phyloP scores from a whole-genome alignment of 2,329 filamentous ascomycete species.

The Uncinocarpus reesii region DNA sequence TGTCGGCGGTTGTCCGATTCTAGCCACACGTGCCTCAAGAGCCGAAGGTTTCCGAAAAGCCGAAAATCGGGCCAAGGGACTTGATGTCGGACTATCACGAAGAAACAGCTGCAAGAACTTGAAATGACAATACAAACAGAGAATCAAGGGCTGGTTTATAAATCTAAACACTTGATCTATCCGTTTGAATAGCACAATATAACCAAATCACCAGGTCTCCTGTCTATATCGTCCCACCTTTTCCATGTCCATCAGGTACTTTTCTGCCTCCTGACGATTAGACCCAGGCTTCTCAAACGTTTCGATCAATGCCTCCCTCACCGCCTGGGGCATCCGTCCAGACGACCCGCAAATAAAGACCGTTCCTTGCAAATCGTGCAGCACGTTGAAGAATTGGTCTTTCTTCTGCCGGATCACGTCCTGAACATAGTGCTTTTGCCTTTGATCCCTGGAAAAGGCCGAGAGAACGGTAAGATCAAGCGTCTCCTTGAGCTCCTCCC shows the following conservation, averaged over 20 bases:
- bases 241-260: constrained; percentile 48
- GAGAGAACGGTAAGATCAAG: constrained; percentile 47
- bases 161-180: too few relatives aligned
- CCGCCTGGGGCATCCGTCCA: constrained; percentile 61
- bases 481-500: constrained; percentile 42
- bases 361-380: constrained; percentile 43
- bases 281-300: constrained; percentile 38
- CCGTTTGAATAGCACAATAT: too few relatives aligned
- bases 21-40: constrained; percentile 4
- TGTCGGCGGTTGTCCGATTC: constrained; percentile 10
- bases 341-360: constrained; percentile 47
- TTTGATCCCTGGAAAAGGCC: constrained; percentile 62
- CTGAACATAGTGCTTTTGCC: constrained; percentile 57
- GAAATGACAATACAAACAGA: too few relatives aligned
- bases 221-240: constrained; percentile 54
- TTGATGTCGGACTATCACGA: too few relatives aligned
- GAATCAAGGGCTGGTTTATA: too few relatives aligned
- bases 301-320: constrained; percentile 56
- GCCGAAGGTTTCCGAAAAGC: constrained; percentile 14
- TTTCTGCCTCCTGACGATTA: constrained; percentile 44
- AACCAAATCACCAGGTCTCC: constrained; percentile 52
- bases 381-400: constrained; percentile 40
- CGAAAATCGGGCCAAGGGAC: constrained; percentile 1
- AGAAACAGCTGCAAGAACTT: too few relatives aligned
- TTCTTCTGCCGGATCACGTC: constrained; percentile 48